Conservation (phyloP, 768 basidiomycete species). For the Auricularia sp. region DNA sequence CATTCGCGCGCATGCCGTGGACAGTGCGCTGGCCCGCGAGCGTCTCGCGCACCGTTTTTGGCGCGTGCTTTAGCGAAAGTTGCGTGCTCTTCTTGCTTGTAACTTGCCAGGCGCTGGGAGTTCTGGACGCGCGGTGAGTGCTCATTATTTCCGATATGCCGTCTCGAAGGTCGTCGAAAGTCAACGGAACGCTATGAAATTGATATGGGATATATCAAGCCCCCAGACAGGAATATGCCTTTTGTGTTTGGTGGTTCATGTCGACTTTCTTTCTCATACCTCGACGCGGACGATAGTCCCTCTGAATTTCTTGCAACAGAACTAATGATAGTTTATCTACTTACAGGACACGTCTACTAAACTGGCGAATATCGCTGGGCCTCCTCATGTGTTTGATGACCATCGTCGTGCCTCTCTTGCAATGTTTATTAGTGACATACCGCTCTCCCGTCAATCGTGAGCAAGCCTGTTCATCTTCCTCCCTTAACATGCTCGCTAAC, state of each 20-base stretch:
- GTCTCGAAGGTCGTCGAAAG: background rate
- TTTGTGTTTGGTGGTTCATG: too few species aligned
- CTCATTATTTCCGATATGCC: background rate
- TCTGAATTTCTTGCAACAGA: too few species aligned
- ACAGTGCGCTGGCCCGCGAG: slow-evolving; percentile 35
- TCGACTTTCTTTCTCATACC: too few species aligned
- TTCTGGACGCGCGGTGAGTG: slow-evolving; percentile 47
- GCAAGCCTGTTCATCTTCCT: background rate
- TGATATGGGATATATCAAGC: too few species aligned
- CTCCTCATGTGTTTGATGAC: slow-evolving; percentile 52
- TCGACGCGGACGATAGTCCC: too few species aligned
- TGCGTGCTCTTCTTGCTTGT: slow-evolving; percentile 62
- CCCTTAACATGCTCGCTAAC: background rate
- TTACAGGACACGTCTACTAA: slow-evolving; percentile 47
- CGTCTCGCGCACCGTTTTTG: slow-evolving; percentile 50
- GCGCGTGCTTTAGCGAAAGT: slow-evolving; percentile 64
- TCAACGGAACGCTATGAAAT: too few species aligned
- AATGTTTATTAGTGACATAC: slow-evolving; percentile 17
- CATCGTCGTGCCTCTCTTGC: slow-evolving; percentile 51
- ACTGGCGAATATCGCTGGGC: slow-evolving; percentile 59
- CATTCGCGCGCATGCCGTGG: slow-evolving; percentile 7
- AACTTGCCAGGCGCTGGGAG: slow-evolving; percentile 53
- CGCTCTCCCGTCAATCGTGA: slow-evolving; percentile 6
- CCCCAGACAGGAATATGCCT: too few species aligned
- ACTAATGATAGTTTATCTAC: background rate